Evolutionary conservation across 805 yeast genomes (phyloP), one percentile per base, ranked within the genome.

Genomic region (Yamadazyma akitaensis): DNA sequence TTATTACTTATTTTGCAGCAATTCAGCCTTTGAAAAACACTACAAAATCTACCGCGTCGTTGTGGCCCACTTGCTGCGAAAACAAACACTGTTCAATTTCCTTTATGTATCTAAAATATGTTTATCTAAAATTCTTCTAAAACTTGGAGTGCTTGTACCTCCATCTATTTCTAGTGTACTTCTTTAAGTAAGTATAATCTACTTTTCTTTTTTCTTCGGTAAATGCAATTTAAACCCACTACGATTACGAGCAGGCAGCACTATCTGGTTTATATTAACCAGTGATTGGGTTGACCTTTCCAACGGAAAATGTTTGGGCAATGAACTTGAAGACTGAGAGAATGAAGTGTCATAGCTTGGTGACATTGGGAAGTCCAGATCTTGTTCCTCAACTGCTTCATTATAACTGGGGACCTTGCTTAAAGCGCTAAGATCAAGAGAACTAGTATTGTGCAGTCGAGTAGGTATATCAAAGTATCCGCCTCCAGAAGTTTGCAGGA

Each of bases 311-410:
- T 21, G 24, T 6, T 16, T 34, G 31, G 30, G 46, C 16, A 43
- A 37, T 12, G 40, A 32, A 19, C 43, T 40, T 4, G 35, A 17
- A 17, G 48, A 39, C n/a, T 26, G 24, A 9, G 42, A 32, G 16
- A 31, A 33, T 2, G 45, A 40, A 18, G 43, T 25, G n/a, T 50
- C 53, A 37, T 59, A 59, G 8, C 37, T 47, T 8, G 65, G 65
- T 2, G 65, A 61, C 48, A 56, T 47, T 2, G 58, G 61, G 40
- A 44, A 44, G 3, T 46, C 51, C 17, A 61, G 68, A 11, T 63
- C 70, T 40, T 70, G 71, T 12, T 65, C 70, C 30, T 68, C 72
- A 9, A 68, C 50, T 0, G 76, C 77, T 46, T 68, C 67, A 5
- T 61, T 62, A 47, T 72, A 72, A 32, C 73, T 61, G 0, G 77